A percentile compares a stretch with the other conserved stretches of the same genome.
These are phyloP conservation scores for Galerina sulciceps DNA, from an alignment of 768 basidiomycete genomes.

Conservation along the genomic window DNA sequence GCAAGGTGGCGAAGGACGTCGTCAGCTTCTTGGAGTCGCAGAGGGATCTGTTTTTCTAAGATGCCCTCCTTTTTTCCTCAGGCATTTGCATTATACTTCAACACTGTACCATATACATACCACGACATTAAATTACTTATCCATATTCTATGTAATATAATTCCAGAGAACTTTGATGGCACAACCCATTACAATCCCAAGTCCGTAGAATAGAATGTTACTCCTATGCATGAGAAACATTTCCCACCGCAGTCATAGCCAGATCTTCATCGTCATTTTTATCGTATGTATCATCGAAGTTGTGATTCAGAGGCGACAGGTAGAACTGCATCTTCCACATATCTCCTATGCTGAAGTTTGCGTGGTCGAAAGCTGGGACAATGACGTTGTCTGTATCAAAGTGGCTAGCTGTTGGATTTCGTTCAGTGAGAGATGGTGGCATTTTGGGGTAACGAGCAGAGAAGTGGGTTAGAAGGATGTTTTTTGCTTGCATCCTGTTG, in stretches of 20 bases:
- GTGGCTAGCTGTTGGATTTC: constrained; percentile 10
- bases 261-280: constrained; percentile 35
- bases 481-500: constrained; percentile 79
- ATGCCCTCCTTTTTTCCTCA: background rate
- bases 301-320: constrained; percentile 69
- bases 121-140: constrained; percentile 4
- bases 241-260: background rate
- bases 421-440: constrained; percentile 53
- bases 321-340: constrained; percentile 90
- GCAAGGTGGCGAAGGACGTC: constrained; percentile 50
- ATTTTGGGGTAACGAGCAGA: constrained; percentile 92
- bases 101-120: constrained; percentile 5
- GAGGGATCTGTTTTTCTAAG: constrained; percentile 24
- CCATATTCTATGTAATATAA: constrained; percentile 6
- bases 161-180: background rate
- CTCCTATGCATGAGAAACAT: constrained; percentile 9
- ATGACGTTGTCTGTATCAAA: constrained; percentile 47
- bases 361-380: constrained; percentile 83
- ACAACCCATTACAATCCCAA: background rate
- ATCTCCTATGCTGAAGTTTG: constrained; percentile 69
- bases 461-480: constrained; percentile 93
- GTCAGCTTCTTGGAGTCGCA: constrained; percentile 57
- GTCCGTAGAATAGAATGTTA: background rate
- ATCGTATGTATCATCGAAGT: constrained; percentile 60
- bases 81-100: constrained; percentile 5